Evolutionary conservation across 257 asterid genomes (phyloP), one percentile per base, ranked within the genome.

Genomic region (Anisodus acutangulus): DNA sequence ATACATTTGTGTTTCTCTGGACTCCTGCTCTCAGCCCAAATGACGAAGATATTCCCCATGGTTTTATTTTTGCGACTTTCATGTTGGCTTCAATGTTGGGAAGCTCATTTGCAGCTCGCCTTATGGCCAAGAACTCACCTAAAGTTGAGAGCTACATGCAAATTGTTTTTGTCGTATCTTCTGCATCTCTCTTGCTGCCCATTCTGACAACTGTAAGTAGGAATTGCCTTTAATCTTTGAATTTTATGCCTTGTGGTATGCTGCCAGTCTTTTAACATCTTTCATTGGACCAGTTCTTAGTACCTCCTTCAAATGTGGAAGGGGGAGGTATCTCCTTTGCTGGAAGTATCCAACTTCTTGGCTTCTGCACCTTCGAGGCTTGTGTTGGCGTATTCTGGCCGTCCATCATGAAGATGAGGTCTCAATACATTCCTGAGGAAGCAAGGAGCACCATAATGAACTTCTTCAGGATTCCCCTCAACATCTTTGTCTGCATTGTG

Each of bases 331-430:
- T 94, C 82, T 22, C 98, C 51, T 92, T 92, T 84, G 57, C 97
- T 7, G 97, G 99, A 79, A 90, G 94, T 88, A 90, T 96, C 81
- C 98, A 93, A 83, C 87, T 96, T 88, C 96, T 96, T 76, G 99
- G 99, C 80, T 96, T 96, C 88, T 96, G 99, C 83, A 84, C 93
- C 60, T 96, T 96, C 86, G 99, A 96, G 89, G 86, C 95, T 59
- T 96, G 99, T 90, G 98, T 94, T 9, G 99, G 99, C 39, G 89
- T 96, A 79, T 96, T 96, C 89, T 96, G 99, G 99, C 99, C 99
- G 0, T 96, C 99, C 87, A 96, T 96, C 74, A 96, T 96, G 99
- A 96, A 96, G 94, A 96, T 96, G 99, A 92, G 99, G 90, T 96
- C 99, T 79, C 98, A 93, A 80, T 96, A 92, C 93, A 92, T 96